Evolutionary conservation across 2,329 filamentous ascomycete genomes (phyloP), one percentile per base, ranked within the genome.

Genomic region (Diaporthe eres): DNA sequence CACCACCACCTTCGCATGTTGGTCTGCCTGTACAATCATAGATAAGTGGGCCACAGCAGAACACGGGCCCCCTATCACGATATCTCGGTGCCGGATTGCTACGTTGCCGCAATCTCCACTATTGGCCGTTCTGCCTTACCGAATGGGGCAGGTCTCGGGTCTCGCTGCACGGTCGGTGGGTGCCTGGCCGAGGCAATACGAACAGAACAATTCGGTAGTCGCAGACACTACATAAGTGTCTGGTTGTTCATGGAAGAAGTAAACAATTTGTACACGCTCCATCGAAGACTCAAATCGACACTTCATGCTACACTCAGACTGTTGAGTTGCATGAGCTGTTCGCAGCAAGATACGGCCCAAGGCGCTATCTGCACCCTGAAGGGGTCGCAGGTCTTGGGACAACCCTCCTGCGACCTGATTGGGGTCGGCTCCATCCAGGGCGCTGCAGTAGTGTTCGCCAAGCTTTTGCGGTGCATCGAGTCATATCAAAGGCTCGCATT

Each of bases 391-490:
- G 47, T 55, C 65, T 42, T 70, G n/a, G 31, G 63, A 53, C 47
- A 53, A 37, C 4, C 63, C 31, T 25, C 31, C 7, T 8, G 17
- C 7, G 10, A 22, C 47, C 13, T 55, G 65, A 55, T 70, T 70
- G 65, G 65, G 65, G 51, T 12, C 47, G 31, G 63, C 63, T 53
- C 47, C 63, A 53, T 53, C 63, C 31, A 68, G 47, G 63, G 63
- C 63, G 63, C 63, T 53, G 63, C 63, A 53, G 65, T 70, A 42
- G 65, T 55, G 49, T 70, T 70, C 65, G 65, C 65, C 65, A 70
- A 70, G 65, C 65, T 70, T 53, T 70, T 39, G 65, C n/a, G n/a
- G 65, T 70, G 65, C 65, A 70, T 70, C 65, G 65, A 70, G n/a
- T 70, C 34, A 70, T 70, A 70, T 55, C 49, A 55, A 31, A 70